Percentiles rank a stretch among this genome's conserved stretches.
These are phyloP conservation scores for Acorus gramineus DNA, from an alignment of 106 monocot species.

Conservation along the genomic window DNA sequence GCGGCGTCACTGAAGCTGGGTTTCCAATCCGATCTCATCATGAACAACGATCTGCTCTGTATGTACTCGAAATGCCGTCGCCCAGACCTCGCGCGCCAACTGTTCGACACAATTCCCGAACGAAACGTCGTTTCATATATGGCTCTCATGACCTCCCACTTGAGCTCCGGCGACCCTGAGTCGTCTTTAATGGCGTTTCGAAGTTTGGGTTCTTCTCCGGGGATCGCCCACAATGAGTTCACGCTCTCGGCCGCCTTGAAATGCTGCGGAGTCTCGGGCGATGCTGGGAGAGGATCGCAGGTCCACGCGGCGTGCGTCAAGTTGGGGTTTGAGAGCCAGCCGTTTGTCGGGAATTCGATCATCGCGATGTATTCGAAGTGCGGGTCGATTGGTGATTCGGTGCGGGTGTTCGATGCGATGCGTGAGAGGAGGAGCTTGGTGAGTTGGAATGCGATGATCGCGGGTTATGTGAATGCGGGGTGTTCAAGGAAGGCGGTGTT, in stretches of 20 bases:
- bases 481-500: conserved; percentile 13
- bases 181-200: conserved; percentile 10
- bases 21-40: conserved; percentile 14
- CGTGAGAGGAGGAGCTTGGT: conserved; percentile 10
- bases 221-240: conserved; percentile 31
- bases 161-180: conserved; percentile 11
- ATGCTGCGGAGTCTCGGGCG: conserved; percentile 19
- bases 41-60: conserved; percentile 29
- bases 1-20: conserved; percentile 16
- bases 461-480: conserved; percentile 20
- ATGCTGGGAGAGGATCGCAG: conserved; percentile 16
- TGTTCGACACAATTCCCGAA: too few relatives aligned
- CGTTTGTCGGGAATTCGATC: conserved; percentile 32
- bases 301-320: conserved; percentile 31
- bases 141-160: conserved; percentile 22
- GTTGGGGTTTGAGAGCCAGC: conserved; percentile 26
- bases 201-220: conserved; percentile 14
- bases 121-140: conserved; percentile 38
- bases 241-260: conserved; percentile 35
- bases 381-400: conserved; percentile 13
- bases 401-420: conserved; percentile 27
- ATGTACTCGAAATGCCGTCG: conserved; percentile 31
- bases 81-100: conserved; percentile 4
- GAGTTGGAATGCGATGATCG: conserved; percentile 45
- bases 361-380: conserved; percentile 31